phyloP scores from a whole-genome alignment of 176 grass and related monocot species.

The Rhipidocladum racemiflorum region DNA sequence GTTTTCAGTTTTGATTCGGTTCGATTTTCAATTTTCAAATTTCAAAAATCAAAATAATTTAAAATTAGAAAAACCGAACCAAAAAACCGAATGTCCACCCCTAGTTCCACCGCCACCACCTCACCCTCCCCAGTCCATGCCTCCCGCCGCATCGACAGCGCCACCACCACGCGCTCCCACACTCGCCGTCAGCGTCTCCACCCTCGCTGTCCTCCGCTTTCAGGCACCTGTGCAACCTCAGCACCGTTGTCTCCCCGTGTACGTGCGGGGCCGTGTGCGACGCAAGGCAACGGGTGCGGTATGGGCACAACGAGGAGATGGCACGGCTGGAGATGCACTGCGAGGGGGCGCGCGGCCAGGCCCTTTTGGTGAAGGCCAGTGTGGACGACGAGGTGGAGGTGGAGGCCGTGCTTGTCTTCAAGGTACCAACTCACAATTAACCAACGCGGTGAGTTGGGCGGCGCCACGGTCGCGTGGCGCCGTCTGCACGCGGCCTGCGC shows the following conservation, averaged over 20 bases:
- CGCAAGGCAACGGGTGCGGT: constrained; percentile 56
- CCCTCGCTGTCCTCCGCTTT: background rate
- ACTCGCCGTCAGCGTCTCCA: background rate
- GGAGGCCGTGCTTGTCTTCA: constrained; percentile 70
- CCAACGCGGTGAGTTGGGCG: no score
- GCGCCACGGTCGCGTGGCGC: background rate
- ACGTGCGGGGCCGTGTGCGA: constrained; percentile 11
- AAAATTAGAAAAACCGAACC: no score
- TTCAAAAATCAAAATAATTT: no score
- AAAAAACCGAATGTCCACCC: no score
- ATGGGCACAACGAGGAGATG: constrained; percentile 75
- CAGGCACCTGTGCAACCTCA: background rate
- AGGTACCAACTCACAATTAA: constrained; percentile 19
- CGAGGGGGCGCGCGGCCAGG: constrained; percentile 50
- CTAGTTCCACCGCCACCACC: background rate
- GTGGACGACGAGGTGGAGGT: constrained; percentile 58
- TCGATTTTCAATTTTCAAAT: no score
- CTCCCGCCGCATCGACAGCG: background rate
- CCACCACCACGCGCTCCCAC: background rate
- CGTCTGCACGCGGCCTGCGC: background rate
- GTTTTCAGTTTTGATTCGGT: no score
- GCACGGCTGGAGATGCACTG: constrained; percentile 70
- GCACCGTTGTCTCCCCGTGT: background rate
- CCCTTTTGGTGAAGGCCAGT: constrained; percentile 57
- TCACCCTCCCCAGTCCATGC: background rate